Base-by-base conservation (phyloP, 352 stramenopile genomes). In the Pseudoperonospora humuli region DNA sequence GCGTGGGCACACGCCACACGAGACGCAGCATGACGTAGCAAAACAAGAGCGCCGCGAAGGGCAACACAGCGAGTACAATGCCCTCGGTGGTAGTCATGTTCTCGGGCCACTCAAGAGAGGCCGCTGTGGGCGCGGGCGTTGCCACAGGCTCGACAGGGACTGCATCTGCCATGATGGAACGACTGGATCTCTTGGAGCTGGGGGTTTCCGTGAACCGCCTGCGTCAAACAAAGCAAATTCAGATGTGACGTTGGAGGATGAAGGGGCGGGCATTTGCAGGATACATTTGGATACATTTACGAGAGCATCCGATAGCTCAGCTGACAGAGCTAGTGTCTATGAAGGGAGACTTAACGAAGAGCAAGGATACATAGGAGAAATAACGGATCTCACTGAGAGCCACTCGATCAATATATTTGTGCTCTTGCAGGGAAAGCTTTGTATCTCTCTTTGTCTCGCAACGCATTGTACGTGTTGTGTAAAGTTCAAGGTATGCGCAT, bases 21-120 rank as follows among this genome's bases (percentile, higher is more conserved):
- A 88, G 36, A 9, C 70, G 72, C 38, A 88, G 56, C 48, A 88
- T 56, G 24, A 85, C 54, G 56, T 83, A 82, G 55, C 70, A 72
- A 24, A 83, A 33, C 25, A 71, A 37, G 19, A 85, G 67, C 35
- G 70, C 59, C 27, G 53, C 49, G 8, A 79, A 32, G 6, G 73
- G 72, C 40, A 84, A 37, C 31, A 70, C 53, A 0, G 49, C 53
- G 20, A 88, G 50, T 20, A 68, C 49, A 39, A 61, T 53, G 24
- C 57, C 53, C 39, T 78, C 45, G 18, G 54, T 41, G 11, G 40
- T 49, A 0, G 67, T 75, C 40, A 78, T 78, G 49, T 56, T 63
- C 40, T 63, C 53, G 7, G 67, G 67, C 67, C 67, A 78, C 21
- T 59, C 52, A 20, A 58, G 47, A 9, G 47, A 32, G 5, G 27